Conservation (phyloP, 352 stramenopile species). For the Blastocystis sp. region DNA sequence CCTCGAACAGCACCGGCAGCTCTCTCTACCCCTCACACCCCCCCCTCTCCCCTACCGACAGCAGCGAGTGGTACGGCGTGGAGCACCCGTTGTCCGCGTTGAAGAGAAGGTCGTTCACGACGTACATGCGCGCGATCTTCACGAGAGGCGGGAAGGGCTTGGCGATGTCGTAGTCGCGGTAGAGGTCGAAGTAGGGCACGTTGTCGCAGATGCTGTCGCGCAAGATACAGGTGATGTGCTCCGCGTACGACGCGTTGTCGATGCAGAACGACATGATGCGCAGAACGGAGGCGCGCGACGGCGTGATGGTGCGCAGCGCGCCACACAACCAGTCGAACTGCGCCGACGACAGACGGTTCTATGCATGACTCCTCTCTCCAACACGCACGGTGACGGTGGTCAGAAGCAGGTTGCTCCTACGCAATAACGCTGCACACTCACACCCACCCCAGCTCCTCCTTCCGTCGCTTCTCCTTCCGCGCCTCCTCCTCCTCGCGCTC, state of each 20-base stretch:
- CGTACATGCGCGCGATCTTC: slow-evolving; percentile 31
- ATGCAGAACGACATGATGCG: slow-evolving; percentile 60
- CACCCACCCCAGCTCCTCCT: slow-evolving; percentile 7
- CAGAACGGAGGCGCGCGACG: slow-evolving; percentile 1
- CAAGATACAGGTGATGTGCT: slow-evolving; percentile 58
- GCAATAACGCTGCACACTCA: neutral
- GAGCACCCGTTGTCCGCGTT: slow-evolving; percentile 51
- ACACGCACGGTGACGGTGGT: neutral
- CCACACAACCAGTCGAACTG: slow-evolving; percentile 21
- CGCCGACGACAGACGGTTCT: slow-evolving; percentile 2
- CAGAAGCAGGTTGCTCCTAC: slow-evolving; percentile 57
- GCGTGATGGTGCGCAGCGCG: slow-evolving; percentile 49
- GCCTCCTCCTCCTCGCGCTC: slow-evolving; percentile 1
- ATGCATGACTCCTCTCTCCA: neutral
- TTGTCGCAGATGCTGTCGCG: slow-evolving; percentile 66
- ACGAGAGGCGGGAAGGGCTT: neutral
- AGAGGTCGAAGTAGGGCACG: slow-evolving; percentile 30
- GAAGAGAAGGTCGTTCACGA: slow-evolving; percentile 56
- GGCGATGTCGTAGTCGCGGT: neutral
- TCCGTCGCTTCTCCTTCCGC: neutral
- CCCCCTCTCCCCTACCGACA: neutral
- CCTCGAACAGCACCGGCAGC: slow-evolving; percentile 48
- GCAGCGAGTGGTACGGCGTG: slow-evolving; percentile 36
- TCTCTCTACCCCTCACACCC: slow-evolving; percentile 1
- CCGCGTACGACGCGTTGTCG: slow-evolving; percentile 43